These are phyloP conservation scores for Saturnispora zaruensis DNA, from an alignment of 805 yeast species.

Conservation along the genomic window DNA sequence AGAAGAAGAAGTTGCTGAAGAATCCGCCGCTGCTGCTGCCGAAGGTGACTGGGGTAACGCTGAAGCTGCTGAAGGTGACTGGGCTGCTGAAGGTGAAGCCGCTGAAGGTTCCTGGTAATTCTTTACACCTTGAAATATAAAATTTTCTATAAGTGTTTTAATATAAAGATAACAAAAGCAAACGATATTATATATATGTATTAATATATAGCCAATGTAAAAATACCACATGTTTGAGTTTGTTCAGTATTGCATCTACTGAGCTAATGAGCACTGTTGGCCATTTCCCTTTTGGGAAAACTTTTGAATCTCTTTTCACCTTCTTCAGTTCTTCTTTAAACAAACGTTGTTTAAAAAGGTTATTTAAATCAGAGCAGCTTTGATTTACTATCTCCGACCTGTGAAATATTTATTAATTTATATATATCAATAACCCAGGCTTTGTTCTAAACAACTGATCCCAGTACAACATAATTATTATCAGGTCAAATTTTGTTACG, in stretches of 20 bases:
- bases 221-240: too few relatives aligned
- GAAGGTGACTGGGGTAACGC: constrained; percentile 30
- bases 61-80: constrained; percentile 42
- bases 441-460: not conserved
- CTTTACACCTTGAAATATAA: constrained; percentile 6
- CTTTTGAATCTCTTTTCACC: not conserved
- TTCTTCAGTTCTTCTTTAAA: not conserved
- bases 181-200: not conserved
- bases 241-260: not conserved
- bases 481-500: not conserved
- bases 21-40: constrained; percentile 36
- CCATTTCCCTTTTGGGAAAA: not conserved
- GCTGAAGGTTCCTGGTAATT: constrained; percentile 29
- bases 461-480: not conserved
- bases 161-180: constrained; percentile 6
- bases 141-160: constrained; percentile 7
- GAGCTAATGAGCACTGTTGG: not conserved
- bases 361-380: not conserved
- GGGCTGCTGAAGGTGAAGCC: constrained; percentile 36
- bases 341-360: not conserved
- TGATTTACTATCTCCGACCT: not conserved
- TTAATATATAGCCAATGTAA: too few relatives aligned
- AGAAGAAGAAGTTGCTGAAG: constrained; percentile 56
- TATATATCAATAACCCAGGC: not conserved
- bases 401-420: not conserved